Evolutionary conservation across 345 rosid species (phyloP), one percentile per base, ranked within the genome.

Genomic region (Brassica juncea): DNA sequence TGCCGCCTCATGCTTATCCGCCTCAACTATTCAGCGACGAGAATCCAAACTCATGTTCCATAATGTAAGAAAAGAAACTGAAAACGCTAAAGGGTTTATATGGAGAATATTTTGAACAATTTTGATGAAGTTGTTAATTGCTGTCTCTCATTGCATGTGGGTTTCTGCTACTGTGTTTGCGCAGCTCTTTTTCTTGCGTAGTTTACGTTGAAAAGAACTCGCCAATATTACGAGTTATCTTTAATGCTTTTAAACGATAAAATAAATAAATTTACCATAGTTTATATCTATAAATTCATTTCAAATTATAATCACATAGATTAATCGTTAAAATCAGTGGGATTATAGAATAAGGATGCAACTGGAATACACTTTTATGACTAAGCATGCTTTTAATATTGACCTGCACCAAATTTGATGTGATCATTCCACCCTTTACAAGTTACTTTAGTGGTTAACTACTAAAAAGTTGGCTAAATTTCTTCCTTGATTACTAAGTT

Each of bases 11-110:
- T 7, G 60, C 60, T 15, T 54, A 54, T 16, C 60, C 60, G 16
- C 60, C 60, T 9, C 95, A 92, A 85, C 72, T 89, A 77, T 92
- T 92, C 83, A 92, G 95, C 19, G 97, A 92, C 71, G 97, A 92
- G 84, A 92, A 92, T 86, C 97, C 97, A 61, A 91, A 92, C 74
- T 94, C 97, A 34, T 92, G 97, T 81, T 66, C 88, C 74, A 84
- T 89, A 9, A 91, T 92, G 97, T 92, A 82, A 89, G 49, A 68
- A 66, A 68, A 15, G 10, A 31, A 21, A 37, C 69, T 30, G 72
- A 74, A 75, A 75, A 70, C 62, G 68, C 62, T 12, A 16, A 54
- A n/a, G 60, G 60, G 57, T 52, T 52, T 21, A 58, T 58, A 73
- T 73, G 70, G 65, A 39, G 31, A 59, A 59, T 79, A 66, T 78